Evolutionary conservation across 176 grass and related monocot species (phyloP).

Genomic region (Tuctoria greenei): DNA sequence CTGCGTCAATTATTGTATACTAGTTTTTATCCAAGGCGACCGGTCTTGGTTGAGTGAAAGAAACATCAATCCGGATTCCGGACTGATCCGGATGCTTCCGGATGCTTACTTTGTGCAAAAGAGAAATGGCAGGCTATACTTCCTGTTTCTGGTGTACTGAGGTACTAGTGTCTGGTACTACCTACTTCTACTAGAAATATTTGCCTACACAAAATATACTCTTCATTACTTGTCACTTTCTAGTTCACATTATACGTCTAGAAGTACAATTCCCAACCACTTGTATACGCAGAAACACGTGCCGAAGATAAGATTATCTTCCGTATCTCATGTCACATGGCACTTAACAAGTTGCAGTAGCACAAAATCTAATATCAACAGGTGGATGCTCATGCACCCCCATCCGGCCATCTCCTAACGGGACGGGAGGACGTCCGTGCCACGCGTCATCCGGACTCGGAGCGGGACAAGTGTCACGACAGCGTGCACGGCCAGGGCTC

Average conservation of each 20-base stretch:
- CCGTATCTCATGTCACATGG: neutral
- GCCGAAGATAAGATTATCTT: neutral
- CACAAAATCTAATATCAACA: neutral
- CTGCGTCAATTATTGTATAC: neutral
- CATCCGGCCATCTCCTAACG: neutral
- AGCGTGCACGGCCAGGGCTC: constrained; percentile 32
- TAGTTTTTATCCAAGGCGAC: constrained; percentile 22
- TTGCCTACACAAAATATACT: neutral
- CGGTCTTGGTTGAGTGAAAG: constrained; percentile 23
- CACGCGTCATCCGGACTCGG: neutral
- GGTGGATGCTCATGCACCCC: neutral
- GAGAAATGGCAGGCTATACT: neutral
- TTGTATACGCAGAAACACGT: neutral
- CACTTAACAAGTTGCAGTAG: neutral
- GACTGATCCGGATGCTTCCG: neutral
- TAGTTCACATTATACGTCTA: neutral
- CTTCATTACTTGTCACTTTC: too few relatives aligned
- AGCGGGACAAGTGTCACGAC: constrained; percentile 55
- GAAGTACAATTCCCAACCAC: neutral
- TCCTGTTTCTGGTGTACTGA: neutral
- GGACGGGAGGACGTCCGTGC: constrained; percentile 4
- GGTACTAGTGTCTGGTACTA: neutral
- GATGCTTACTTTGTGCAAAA: neutral
- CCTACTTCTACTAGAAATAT: neutral
- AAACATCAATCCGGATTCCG: neutral